Evolutionary conservation across 768 basidiomycete genomes (phyloP).

Genomic region (Suillus clintonianus): DNA sequence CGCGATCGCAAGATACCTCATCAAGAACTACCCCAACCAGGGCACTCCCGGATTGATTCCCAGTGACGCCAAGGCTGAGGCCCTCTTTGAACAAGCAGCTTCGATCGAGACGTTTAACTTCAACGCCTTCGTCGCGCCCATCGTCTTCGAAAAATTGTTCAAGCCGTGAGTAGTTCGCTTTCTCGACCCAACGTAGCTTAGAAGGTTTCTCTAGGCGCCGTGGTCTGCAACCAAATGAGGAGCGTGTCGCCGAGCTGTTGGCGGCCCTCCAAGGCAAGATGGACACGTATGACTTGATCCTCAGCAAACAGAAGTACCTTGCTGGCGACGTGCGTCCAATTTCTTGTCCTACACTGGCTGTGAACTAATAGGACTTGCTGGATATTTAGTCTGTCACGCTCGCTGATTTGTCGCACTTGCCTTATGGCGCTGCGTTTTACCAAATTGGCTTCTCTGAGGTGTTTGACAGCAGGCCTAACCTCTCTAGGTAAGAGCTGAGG

Average conservation of each 20-base stretch:
- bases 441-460: constrained; percentile 30
- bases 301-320: constrained; percentile 55
- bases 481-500: constrained; percentile 37
- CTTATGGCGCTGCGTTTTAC: constrained; percentile 39
- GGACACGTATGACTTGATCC: constrained; percentile 54
- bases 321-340: constrained; percentile 51
- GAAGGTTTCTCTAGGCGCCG: constrained; percentile 9
- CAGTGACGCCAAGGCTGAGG: constrained; percentile 33
- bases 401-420: constrained; percentile 60
- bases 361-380: neutral
- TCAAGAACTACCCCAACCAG: constrained; percentile 51
- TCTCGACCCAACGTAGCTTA: neutral
- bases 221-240: constrained; percentile 25
- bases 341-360: neutral
- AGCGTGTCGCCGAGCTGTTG: constrained; percentile 14
- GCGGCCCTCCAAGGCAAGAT: constrained; percentile 36
- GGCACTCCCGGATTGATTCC: constrained; percentile 53
- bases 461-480: constrained; percentile 39
- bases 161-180: constrained; percentile 40
- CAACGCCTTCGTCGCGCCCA: constrained; percentile 37
- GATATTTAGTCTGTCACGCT: constrained; percentile 45
- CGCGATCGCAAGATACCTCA: constrained; percentile 62
- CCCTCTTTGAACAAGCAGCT: constrained; percentile 32
- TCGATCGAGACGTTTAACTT: constrained; percentile 58
- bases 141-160: constrained; percentile 53